A percentile compares a stretch with the other conserved stretches of the same genome.
Evolutionary conservation across 176 grass and related monocot genomes (phyloP).

Genomic region (Puccinellia tenuiflora): DNA sequence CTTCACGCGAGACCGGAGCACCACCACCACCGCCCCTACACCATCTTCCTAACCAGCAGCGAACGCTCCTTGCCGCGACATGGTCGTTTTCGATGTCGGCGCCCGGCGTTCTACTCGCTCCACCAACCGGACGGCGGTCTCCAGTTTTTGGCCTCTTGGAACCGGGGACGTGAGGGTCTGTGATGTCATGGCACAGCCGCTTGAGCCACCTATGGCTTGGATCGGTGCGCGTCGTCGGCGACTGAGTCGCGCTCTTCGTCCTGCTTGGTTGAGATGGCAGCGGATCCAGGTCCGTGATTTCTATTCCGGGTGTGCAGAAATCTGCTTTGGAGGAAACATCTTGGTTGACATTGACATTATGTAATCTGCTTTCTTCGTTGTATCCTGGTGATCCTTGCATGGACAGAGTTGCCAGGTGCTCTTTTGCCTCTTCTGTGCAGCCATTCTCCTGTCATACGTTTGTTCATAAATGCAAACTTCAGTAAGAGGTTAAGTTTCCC

Average conservation of each 20-base stretch:
- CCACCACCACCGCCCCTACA: neutral
- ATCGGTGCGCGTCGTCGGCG: neutral
- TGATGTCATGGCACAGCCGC: conserved; percentile 26
- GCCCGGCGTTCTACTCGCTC: neutral
- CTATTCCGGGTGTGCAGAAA: neutral
- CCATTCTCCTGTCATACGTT: neutral
- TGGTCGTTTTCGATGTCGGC: neutral
- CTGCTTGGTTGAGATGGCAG: conserved; percentile 22
- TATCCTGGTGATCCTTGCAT: neutral
- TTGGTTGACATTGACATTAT: neutral
- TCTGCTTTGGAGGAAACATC: conserved; percentile 18
- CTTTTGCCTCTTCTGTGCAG: neutral
- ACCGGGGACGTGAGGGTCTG: conserved; percentile 13
- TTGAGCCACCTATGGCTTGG: conserved; percentile 54
- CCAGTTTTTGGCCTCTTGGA: conserved; percentile 27
- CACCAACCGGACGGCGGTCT: neutral
- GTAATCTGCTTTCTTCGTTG: conserved; percentile 4
- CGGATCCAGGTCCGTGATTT: conserved; percentile 19
- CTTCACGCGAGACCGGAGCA: conserved; percentile 1
- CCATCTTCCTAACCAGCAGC: conserved; percentile 63
- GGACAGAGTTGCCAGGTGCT: neutral
- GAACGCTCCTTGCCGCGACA: conserved; percentile 27
- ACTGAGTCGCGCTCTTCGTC: neutral
- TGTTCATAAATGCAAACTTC: conserved; percentile 3
- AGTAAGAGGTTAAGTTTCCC: neutral